These are phyloP conservation scores for Eragrostis curvula DNA, from an alignment of 176 grass and related monocot genomes.

Conservation along the genomic window DNA sequence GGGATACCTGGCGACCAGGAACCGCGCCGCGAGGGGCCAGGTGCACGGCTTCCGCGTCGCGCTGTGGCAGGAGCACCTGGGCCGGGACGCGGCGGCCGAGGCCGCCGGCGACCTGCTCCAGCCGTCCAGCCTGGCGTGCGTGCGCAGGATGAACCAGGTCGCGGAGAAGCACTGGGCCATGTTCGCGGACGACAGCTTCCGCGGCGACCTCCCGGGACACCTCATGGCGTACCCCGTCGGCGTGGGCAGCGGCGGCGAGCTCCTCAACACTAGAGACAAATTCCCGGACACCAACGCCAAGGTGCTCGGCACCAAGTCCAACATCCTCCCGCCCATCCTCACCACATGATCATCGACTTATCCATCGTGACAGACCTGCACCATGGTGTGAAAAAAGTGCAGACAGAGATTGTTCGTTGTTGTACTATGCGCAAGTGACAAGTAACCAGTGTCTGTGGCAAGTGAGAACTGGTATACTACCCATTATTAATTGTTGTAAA, in stretches of 20 bases:
- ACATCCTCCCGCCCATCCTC: slow-evolving; percentile 57
- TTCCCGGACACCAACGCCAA: slow-evolving; percentile 67
- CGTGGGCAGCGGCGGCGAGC: slow-evolving; percentile 31
- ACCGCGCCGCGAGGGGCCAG: slow-evolving; percentile 37
- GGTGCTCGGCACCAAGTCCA: slow-evolving; percentile 53
- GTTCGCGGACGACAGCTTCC: slow-evolving; percentile 35
- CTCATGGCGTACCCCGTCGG: slow-evolving; percentile 64
- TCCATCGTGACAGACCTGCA: too few relatives aligned
- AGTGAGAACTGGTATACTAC: not conserved
- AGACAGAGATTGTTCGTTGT: not conserved
- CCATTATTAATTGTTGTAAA: not conserved
- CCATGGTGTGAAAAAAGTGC: not conserved
- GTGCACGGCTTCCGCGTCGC: slow-evolving; percentile 62
- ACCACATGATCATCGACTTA: slow-evolving; percentile 50
- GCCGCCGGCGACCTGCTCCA: not conserved
- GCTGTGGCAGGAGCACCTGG: slow-evolving; percentile 70
- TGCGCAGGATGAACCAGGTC: slow-evolving; percentile 43
- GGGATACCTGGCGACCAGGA: slow-evolving; percentile 25
- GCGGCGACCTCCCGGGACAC: slow-evolving; percentile 55
- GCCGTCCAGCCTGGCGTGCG: slow-evolving; percentile 45
- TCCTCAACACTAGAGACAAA: not conserved
- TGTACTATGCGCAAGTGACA: not conserved
- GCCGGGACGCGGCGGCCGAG: not conserved
- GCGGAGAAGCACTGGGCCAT: slow-evolving; percentile 51
- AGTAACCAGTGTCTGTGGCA: not conserved